These are phyloP conservation scores for Botrytis deweyae DNA, from an alignment of 2,329 filamentous ascomycete species.

Conservation along the genomic window DNA sequence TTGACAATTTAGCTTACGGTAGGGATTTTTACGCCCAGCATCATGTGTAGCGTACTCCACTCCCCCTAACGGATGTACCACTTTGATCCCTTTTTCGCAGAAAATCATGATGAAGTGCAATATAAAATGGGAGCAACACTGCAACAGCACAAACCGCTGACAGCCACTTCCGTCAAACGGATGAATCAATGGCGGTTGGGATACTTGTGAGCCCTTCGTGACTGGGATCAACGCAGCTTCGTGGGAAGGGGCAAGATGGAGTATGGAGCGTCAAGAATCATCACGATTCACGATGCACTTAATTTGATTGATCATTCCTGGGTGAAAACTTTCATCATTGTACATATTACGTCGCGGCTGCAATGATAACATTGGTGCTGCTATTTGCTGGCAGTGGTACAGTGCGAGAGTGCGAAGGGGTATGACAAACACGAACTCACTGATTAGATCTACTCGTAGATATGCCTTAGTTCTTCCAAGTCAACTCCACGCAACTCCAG, in stretches of 20 bases:
- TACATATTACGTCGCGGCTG: background rate
- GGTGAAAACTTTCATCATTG: constrained; percentile 8
- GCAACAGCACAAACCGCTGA: constrained; percentile 8
- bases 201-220: background rate
- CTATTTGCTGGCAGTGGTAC: constrained; percentile 1
- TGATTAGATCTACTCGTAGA: constrained; percentile 4
- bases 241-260: background rate
- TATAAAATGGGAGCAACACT: background rate
- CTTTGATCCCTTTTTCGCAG: background rate
- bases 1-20: background rate
- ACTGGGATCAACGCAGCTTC: background rate
- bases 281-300: background rate
- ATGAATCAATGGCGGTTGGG: background rate
- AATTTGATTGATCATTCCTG: background rate
- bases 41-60: background rate
- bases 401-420: background rate
- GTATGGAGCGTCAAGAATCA: background rate
- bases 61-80: constrained; percentile 2
- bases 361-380: background rate
- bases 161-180: constrained; percentile 8
- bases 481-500: background rate
- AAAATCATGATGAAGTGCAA: background rate
- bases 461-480: background rate
- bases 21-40: background rate
- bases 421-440: constrained; percentile 12